Base-by-base conservation (phyloP, 164 flowering plant genomes). In the Umbellularia californica region DNA sequence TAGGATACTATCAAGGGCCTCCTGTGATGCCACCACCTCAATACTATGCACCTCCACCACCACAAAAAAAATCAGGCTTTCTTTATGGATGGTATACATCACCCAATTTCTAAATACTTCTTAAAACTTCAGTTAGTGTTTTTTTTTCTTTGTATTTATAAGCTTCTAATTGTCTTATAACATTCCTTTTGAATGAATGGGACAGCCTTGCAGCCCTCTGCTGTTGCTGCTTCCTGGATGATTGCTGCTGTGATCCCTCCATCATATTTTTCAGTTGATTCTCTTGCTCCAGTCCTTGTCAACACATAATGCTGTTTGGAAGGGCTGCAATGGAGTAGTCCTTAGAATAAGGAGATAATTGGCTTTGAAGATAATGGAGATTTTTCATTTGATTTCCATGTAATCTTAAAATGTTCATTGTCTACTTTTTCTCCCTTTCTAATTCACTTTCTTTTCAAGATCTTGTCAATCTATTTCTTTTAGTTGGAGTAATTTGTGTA, bases 21-120 rank as follows among this genome's bases (percentile, higher is more conserved):
- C 91, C 90, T 13, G 92, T 89, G 68, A 84, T 87, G 89, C 89
- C 92, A 50, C 92, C 95, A 1, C 95, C 95, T 64, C 92, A 88
- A 51, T 79, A 86, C 73, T 88, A 84, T 69, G 88, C 91, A 71
- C 75, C 80, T 51, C 79, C 84, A 3, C 92, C 89, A n/a, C 92
- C 89, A 23, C 79, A 80, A 64, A 84, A 85, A 76, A 76, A 84
- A 58, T 77, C 84, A 12, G 84, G 90, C 35, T 88, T 87, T 68
- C 87, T 90, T 76, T 90, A 87, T 70, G 92, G 88, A 76, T 87
- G 88, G 91, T 85, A 82, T 70, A 52, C n/a, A 50, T 19, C 23
- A 24, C 58, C 6, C 41, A 25, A 19, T 22, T 41, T 35, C 12
- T 15, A 64, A 64, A 10, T 24, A 64, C 5, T 64, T 22, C 63